Evolutionary conservation across 495 filamentous ascomycete species (phyloP), one percentile per base, ranked within the genome.

Genomic region (Penicillium herquei): DNA sequence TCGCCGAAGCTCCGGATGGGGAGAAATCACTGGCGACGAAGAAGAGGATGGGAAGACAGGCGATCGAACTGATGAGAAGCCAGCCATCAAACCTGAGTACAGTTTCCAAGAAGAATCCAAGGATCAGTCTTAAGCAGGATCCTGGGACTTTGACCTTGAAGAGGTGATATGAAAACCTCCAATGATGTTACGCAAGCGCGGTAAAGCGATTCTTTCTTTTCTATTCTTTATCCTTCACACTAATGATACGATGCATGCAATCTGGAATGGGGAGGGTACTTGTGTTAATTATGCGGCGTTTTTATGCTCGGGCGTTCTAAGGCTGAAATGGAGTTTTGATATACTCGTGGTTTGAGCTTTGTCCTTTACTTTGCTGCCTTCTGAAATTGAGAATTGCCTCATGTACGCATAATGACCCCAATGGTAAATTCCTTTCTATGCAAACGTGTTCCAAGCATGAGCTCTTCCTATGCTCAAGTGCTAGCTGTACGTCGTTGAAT

Each of bases 1-100:
- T 59, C 80, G 86, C 35, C 69, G 84, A 46, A 85, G 82, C 62
- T 87, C 84, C 16, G 84, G 81, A 1, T 85, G 84, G 84, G 83
- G 77, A 34, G 83, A 85, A 37, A 75, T 81, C 39, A 73, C 71
- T 4, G 83, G 81, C 46, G 77, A 78, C 17, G 76, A 69, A 50
- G 63, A 55, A 11, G 61, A 70, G 7, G 64, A 70, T 30, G 43
- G 51, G 7, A 50, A 51, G 37, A 6, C 31, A 17, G 39, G 18
- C 37, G 61, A 63, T 14, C 21, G 14, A 10, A 39, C 9, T 6
- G 70, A 73, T 0, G 70, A 69, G n/a, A 69, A 69, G 35, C n/a
- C 53, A 1, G n/a, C 3, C 7, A 13, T 31, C 2, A 62, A 54
- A 30, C 37, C 54, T 9, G 54, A 56, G 13, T 37, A 30, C 11